A percentile compares a stretch with the other conserved stretches of the same genome.
Conservation (phyloP, 345 rosid genomes). For the Hibiscus trionum region DNA sequence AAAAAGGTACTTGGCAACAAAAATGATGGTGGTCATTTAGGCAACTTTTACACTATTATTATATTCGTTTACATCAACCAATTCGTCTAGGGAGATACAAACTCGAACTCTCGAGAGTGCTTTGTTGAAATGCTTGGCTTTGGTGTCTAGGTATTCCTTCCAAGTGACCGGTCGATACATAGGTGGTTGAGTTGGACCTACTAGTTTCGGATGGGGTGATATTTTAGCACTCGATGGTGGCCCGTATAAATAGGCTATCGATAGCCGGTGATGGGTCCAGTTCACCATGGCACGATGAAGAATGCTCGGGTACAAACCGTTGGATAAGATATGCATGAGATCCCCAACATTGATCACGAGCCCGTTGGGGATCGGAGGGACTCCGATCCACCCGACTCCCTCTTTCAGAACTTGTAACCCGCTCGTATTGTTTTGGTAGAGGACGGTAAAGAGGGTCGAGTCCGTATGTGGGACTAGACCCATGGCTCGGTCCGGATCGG, state of each 20-base stretch:
- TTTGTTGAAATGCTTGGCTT: constrained; percentile 63
- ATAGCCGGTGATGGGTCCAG: constrained; percentile 36
- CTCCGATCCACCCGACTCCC: constrained; percentile 68
- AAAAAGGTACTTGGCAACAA: background rate
- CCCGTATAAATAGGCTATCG: constrained; percentile 73
- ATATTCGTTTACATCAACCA: constrained; percentile 31
- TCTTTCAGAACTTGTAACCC: constrained; percentile 67
- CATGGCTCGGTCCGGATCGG: constrained; percentile 86
- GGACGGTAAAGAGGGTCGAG: constrained; percentile 70
- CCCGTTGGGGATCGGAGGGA: constrained; percentile 48
- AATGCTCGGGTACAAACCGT: constrained; percentile 69
- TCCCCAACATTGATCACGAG: constrained; percentile 74
- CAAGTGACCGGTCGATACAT: constrained; percentile 70
- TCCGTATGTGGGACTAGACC: constrained; percentile 88
- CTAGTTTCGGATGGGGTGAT: constrained; percentile 52
- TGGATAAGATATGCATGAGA: constrained; percentile 70
- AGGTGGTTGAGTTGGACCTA: constrained; percentile 49
- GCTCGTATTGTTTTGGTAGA: constrained; percentile 57
- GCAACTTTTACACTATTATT: constrained; percentile 19
- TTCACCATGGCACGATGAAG: constrained; percentile 78
- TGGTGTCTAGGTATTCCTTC: constrained; percentile 63
- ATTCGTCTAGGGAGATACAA: constrained; percentile 22
- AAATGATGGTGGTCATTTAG: background rate
- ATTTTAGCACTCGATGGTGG: constrained; percentile 48
- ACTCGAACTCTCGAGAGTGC: constrained; percentile 33